Base-by-base conservation (phyloP, 148 eudicot species). In the Rheum nobile region DNA sequence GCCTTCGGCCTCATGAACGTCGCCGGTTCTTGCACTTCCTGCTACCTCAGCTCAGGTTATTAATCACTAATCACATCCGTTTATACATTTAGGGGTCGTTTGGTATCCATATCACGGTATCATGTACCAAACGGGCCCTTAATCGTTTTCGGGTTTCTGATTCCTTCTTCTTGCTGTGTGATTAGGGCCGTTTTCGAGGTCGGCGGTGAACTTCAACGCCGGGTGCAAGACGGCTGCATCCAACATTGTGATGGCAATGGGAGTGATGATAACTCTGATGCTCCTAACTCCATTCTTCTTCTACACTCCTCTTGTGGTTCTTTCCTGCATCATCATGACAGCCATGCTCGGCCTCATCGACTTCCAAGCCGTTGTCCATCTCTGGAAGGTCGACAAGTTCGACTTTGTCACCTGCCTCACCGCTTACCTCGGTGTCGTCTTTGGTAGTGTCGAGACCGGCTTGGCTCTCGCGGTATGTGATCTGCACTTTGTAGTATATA, bases 1-100 rank as follows among this genome's bases (percentile, higher is more conserved):
- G 89, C 91, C 3, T 77, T 88, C 21, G 95, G 91, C 4, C 57
- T 84, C 57, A 90, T 90, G 95, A 90, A 90, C 74, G 86, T 90
- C 21, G 87, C 75, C 13, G 95, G 90, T 75, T 88, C 95, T 2
- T 85, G 81, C 83, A 85, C 96, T 50, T 90, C 92, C 54, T 89
- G 94, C 78, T 89, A 89, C 80, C 75, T 89, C 1, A 90, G 90
- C 71, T n/a, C 93, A 74, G 89, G 91, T 82, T 71, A 1, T 0
- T 35, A 29, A 8, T 34, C 67, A 26, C 0, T 35, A 29, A 8
- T 34, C 67, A 26, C 63, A 5, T 73, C 8, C 21, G 52, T 5
- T 71, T 41, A 39, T 21, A 29, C n/a, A 3, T 12, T 39, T 47
- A 47, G n/a, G 19, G 52, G 4, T 16, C 21, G 52, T 47, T 47